Evolutionary conservation across 2,329 filamentous ascomycete species (phyloP).

Genomic region (Ceratocystis albifundus): DNA sequence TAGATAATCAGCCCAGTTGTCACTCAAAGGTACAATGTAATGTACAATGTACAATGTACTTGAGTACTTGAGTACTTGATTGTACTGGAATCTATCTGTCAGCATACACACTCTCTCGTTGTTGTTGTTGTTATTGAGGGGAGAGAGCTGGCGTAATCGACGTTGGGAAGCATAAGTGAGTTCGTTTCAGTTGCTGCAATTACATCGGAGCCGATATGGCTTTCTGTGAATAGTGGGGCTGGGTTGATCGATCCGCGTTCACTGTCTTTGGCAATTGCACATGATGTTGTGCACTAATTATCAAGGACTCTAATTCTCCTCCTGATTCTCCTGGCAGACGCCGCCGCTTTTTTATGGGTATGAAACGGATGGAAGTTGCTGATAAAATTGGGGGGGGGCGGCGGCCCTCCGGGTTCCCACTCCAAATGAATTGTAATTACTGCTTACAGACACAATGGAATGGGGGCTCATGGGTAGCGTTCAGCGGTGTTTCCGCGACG

Average conservation of each 20-base stretch:
- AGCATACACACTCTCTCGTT: not conserved
- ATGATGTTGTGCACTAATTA: no score
- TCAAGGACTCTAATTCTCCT: not conserved
- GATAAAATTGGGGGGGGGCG: not conserved
- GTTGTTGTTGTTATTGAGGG: no score
- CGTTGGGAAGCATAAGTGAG: not conserved
- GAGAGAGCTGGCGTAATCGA: not conserved
- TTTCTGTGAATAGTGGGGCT: not conserved
- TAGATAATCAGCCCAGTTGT: not conserved
- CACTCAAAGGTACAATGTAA: not conserved
- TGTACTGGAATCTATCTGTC: not conserved
- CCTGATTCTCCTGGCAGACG: not conserved
- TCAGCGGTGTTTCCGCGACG: not conserved
- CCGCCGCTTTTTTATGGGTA: not conserved
- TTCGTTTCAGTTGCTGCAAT: not conserved
- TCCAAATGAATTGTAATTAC: not conserved
- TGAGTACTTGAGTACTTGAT: not conserved
- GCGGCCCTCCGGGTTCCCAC: not conserved
- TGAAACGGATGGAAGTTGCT: not conserved
- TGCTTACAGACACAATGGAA: no score
- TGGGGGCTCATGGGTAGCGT: no score
- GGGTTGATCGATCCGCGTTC: no score
- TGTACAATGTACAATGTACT: not conserved
- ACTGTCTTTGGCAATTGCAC: no score
- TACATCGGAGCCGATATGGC: not conserved